These are phyloP conservation scores for Phytophthora aleatoria DNA, from an alignment of 352 stramenopile species.

Conservation along the genomic window DNA sequence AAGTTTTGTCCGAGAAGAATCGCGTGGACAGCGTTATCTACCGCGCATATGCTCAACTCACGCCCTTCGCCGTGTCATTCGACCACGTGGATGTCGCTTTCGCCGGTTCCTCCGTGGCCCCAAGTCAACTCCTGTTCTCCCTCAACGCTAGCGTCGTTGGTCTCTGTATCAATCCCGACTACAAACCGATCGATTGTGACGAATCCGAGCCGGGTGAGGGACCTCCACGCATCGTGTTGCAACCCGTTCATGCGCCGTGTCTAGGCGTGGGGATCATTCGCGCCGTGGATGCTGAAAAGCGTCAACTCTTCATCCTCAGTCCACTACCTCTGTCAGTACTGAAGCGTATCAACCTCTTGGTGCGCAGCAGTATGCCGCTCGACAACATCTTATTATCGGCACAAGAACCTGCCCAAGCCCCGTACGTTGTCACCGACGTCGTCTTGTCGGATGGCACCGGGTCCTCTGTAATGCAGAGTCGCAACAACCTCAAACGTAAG, in stretches of 20 bases:
- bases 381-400: constrained; percentile 59
- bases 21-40: constrained; percentile 59
- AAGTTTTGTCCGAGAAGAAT: constrained; percentile 74
- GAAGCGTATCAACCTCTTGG: constrained; percentile 71
- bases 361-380: constrained; percentile 70
- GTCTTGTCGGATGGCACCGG: constrained; percentile 75
- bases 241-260: constrained; percentile 61
- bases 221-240: constrained; percentile 60
- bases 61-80: constrained; percentile 60
- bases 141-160: constrained; percentile 78
- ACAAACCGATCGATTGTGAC: constrained; percentile 31
- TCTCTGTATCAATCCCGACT: constrained; percentile 65
- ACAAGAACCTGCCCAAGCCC: constrained; percentile 44
- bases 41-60: constrained; percentile 49
- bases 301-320: constrained; percentile 69
- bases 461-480: constrained; percentile 80
- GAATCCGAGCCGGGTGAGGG: constrained; percentile 17
- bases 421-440: constrained; percentile 76
- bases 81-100: constrained; percentile 68
- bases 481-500: constrained; percentile 90
- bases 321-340: constrained; percentile 61
- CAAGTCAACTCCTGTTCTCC: constrained; percentile 75
- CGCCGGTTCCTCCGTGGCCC: constrained; percentile 57
- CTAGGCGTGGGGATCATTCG: constrained; percentile 73
- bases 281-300: constrained; percentile 54